A percentile compares a stretch with the other conserved stretches of the same genome.
These are phyloP conservation scores for Naganishia friedmannii DNA, from an alignment of 768 basidiomycete genomes.

Conservation along the genomic window DNA sequence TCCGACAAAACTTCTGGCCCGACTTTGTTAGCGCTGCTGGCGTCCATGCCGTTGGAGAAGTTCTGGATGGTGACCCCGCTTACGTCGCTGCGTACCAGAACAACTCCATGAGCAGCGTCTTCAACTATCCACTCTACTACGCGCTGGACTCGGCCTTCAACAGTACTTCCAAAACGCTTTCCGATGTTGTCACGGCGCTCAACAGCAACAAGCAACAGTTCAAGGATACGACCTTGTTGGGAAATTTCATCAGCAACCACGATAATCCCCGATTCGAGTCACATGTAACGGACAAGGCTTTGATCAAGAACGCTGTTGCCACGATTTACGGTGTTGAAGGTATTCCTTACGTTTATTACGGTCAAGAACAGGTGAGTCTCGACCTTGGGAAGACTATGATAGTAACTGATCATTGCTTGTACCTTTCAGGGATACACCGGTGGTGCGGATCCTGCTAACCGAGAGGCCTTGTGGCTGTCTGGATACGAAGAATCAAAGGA, in stretches of 20 bases:
- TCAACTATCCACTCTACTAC: conserved; percentile 52
- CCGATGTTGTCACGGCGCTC: conserved; percentile 40
- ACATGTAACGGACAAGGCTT: conserved; percentile 38
- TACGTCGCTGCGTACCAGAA: conserved; percentile 48
- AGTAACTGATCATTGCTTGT: neutral
- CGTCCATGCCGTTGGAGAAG: conserved; percentile 83
- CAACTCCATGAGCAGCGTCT: conserved; percentile 42
- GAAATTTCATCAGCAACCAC: conserved; percentile 50
- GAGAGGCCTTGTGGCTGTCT: conserved; percentile 46
- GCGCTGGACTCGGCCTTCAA: conserved; percentile 49
- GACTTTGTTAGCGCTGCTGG: conserved; percentile 69
- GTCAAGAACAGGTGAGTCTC: conserved; percentile 44
- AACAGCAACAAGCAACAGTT: conserved; percentile 35
- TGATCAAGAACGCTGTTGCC: conserved; percentile 52
- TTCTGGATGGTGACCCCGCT: conserved; percentile 52
- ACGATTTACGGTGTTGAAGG: conserved; percentile 52
- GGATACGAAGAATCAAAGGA: conserved; percentile 39
- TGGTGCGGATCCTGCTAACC: conserved; percentile 49
- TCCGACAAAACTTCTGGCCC: conserved; percentile 68
- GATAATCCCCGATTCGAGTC: conserved; percentile 50
- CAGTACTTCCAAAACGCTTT: conserved; percentile 38
- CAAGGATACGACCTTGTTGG: conserved; percentile 47
- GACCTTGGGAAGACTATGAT: neutral
- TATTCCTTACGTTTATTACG: conserved; percentile 52
- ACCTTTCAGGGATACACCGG: conserved; percentile 45